Base-by-base conservation (phyloP, 768 basidiomycete genomes). In the Serpula lacrymans region DNA sequence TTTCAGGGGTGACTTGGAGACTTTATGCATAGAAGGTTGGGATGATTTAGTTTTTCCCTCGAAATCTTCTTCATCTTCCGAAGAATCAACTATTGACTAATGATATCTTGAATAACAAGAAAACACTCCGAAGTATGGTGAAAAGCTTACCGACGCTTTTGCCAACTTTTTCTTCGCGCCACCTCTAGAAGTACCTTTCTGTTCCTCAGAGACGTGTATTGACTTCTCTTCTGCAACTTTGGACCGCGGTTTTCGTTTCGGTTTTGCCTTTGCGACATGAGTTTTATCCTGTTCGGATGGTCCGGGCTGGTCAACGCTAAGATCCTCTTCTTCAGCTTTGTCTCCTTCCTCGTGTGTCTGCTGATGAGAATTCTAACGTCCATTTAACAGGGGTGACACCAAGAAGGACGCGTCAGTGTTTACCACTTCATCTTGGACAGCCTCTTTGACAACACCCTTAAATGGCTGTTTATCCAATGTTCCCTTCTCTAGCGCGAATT, bases 361-460 rank as follows among this genome's bases (percentile, higher is more conserved):
- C 34, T 38, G 40, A 37, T n/a, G 13, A 39, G 20, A 34, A 16
- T 37, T 23, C 37, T 21, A 23, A 24, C 14, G 34, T 37, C 11
- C 31, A 14, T 29, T 40, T 21, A 20, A 29, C 12, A 12, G 22
- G 17, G 21, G 20, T 9, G 47, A 38, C 34, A 52, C 54, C 34
- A 57, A 23, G 17, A 43, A 46, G 1, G 42, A 39, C 37, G 44
- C 41, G 25, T 55, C 48, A 9, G 42, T 42, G 48, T 44, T 29
- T 39, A 72, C 69, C 52, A 71, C 34, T n/a, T 65, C 64, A 11
- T 56, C 58, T n/a, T 55, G 51, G 20, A 68, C 67, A 3, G 65
- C 67, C 8, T 52, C 45, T 47, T 77, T 81, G 18, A 86, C 53
- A 3, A 64, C 52, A 12, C 49, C 42, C 52, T 72, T 84, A 58